Percentiles rank a stretch among this genome's conserved stretches.
Conservation (phyloP, 1,284 basidiomycete genomes). For the Apiotrichum domesticum region DNA sequence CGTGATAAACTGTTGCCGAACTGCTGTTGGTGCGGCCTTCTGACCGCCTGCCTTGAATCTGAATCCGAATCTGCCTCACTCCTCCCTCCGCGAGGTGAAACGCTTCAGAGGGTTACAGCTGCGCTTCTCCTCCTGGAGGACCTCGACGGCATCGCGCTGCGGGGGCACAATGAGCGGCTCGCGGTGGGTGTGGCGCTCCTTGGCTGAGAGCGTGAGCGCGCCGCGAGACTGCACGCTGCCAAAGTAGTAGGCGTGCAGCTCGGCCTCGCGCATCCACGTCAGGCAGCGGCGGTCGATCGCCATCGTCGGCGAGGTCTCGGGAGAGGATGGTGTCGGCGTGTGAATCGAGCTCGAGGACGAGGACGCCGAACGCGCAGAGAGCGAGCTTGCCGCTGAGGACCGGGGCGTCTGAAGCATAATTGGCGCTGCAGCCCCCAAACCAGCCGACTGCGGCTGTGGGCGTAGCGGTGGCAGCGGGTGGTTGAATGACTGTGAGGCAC, state of each 20-base stretch:
- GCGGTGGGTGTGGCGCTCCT: constrained; percentile 1
- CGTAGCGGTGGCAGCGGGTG: no score
- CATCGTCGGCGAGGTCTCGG: background rate
- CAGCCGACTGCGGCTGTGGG: no score
- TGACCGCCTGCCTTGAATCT: no score
- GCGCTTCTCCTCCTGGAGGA: constrained; percentile 7
- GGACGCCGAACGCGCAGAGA: background rate
- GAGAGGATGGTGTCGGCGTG: background rate
- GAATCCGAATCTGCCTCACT: no score
- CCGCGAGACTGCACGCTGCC: constrained; percentile 8
- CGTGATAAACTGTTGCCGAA: no score
- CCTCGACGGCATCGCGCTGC: background rate
- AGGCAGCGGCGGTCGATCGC: constrained; percentile 16
- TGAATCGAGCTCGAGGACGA: background rate
- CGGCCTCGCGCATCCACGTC: constrained; percentile 17
- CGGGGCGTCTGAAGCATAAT: background rate
- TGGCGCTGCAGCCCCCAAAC: no score
- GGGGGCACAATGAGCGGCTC: background rate
- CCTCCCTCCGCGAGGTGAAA: background rate
- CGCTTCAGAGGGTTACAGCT: constrained; percentile 1
- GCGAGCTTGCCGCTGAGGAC: background rate
- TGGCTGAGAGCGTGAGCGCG: background rate
- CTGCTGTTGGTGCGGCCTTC: no score
- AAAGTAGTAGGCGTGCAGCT: constrained; percentile 12
- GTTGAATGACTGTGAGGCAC: no score